These are phyloP conservation scores for Monilinia polystroma DNA, from an alignment of 2,329 filamentous ascomycete species.

Conservation along the genomic window DNA sequence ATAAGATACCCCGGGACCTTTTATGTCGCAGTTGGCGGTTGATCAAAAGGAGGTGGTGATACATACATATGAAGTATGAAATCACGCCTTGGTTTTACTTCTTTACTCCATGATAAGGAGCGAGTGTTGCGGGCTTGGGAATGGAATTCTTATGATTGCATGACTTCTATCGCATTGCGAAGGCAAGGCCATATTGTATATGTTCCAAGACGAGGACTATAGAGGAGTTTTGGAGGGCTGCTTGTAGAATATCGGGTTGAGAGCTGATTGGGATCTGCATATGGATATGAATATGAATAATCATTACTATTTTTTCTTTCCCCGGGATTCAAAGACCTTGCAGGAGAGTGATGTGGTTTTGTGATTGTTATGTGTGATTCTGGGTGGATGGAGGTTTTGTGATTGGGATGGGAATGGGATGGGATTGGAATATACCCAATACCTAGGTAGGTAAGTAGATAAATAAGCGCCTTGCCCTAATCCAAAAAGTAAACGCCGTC, in stretches of 20 bases:
- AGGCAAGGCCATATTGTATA: not conserved
- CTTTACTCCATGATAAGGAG: not conserved
- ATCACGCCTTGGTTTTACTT: not conserved
- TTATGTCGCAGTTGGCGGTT: not conserved
- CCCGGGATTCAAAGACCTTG: too few species aligned
- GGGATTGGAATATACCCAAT: too few species aligned
- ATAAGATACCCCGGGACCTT: constrained; percentile 17
- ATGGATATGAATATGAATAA: not conserved
- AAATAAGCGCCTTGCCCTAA: too few species aligned
- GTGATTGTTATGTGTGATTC: too few species aligned
- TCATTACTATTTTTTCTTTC: not conserved
- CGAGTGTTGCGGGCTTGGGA: not conserved
- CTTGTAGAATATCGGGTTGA: not conserved
- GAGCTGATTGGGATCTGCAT: not conserved
- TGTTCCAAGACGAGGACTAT: not conserved
- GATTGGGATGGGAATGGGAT: too few species aligned
- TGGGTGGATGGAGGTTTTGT: too few species aligned
- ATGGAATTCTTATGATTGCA: constrained; percentile 6
- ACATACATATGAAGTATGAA: constrained; percentile 1
- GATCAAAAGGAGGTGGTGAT: not conserved
- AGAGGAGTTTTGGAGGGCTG: not conserved
- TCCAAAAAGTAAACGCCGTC: too few species aligned
- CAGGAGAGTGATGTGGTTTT: too few species aligned
- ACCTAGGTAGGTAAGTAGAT: too few species aligned
- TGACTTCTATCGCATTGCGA: not conserved